Base-by-base conservation (phyloP, 345 rosid species). In the Camelina neglecta region DNA sequence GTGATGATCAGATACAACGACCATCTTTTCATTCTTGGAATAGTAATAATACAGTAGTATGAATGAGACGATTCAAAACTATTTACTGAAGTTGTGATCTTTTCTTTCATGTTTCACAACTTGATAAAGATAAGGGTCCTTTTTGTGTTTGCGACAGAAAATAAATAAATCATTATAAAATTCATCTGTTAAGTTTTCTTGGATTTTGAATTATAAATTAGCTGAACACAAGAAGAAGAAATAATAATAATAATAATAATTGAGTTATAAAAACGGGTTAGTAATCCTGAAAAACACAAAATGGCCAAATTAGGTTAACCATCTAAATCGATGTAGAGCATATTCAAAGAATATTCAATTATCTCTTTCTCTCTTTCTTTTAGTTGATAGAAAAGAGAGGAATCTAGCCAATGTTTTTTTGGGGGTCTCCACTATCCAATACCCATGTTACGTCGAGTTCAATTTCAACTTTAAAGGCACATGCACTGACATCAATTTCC, bases 301-400 rank as follows among this genome's bases (percentile, higher is more conserved):
- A 7, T 38, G 11, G 11, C 41, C 41, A 38, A 38, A 38, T 8
- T 38, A 38, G 31, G 31, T 4, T 29, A 29, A 29, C 31, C 31
- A 29, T 29, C 38, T 35, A 35, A 8, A 6, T 41, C 49, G 29
- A 29, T 4, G 16, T 1, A 58, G 45, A 67, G 72, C 66, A 75
- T 66, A 58, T 74, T 65, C 72, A 65, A 33, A 29, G 56, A 54
- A 73, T 73, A 65, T 73, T 74, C 65, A 11, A 12, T 20, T 13
- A 7, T 38, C 54, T 58, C n/a, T 9, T 38, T 8, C 8, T 38
- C 24, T 24, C 9, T 6, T 49, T 24, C 4, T 29, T 29, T 29
- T 3, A 5, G 1, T 4, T 29, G 31, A 29, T 29, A 29, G 31
- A 29, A 29, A 29, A 24, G 26, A 18, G 29, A 29, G 31, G 31